Percentiles rank a stretch among this genome's conserved stretches.
phyloP scores from a whole-genome alignment of 192 early-diverging fungal species.

The Fimicolochytrium jonesii region DNA sequence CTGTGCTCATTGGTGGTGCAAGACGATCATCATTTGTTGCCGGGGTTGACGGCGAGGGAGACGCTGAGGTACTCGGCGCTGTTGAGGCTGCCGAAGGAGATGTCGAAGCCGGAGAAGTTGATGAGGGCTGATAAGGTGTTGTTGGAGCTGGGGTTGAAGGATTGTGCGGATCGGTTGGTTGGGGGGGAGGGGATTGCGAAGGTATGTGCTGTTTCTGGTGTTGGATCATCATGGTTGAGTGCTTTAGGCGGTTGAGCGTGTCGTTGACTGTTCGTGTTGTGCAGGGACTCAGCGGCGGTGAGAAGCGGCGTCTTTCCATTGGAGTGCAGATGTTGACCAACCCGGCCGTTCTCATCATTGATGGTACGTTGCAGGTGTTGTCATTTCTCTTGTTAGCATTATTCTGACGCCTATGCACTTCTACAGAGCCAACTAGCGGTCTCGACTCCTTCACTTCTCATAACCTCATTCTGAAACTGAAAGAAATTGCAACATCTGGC shows the following conservation, averaged over 20 bases:
- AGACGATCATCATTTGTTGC: slow-evolving; percentile 40
- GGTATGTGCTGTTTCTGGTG: no score
- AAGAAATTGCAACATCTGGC: slow-evolving; percentile 54
- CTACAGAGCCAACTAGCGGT: slow-evolving; percentile 66
- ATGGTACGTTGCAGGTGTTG: slow-evolving; percentile 53
- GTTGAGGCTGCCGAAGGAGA: slow-evolving; percentile 32
- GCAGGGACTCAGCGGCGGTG: slow-evolving; percentile 62
- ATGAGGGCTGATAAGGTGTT: slow-evolving; percentile 32
- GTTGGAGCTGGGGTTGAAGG: slow-evolving; percentile 35
- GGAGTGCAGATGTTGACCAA: slow-evolving; percentile 78
- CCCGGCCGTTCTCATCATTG: slow-evolving; percentile 85
- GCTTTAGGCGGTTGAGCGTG: no score
- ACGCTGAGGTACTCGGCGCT: slow-evolving; percentile 39
- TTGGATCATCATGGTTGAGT: background rate
- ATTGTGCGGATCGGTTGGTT: slow-evolving; percentile 42
- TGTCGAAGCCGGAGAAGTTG: slow-evolving; percentile 28
- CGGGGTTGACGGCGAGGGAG: slow-evolving; percentile 41
- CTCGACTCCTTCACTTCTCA: slow-evolving; percentile 65
- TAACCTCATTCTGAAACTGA: slow-evolving; percentile 66
- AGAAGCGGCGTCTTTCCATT: slow-evolving; percentile 67
- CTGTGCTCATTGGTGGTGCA: slow-evolving; percentile 38
- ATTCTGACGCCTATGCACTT: no score
- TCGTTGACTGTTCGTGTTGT: slow-evolving; percentile 34
- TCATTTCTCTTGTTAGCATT: background rate
- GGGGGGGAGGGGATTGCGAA: slow-evolving; percentile 48